Base-by-base conservation (phyloP, 352 stramenopile genomes). In the Saprolegnia diclina region DNA sequence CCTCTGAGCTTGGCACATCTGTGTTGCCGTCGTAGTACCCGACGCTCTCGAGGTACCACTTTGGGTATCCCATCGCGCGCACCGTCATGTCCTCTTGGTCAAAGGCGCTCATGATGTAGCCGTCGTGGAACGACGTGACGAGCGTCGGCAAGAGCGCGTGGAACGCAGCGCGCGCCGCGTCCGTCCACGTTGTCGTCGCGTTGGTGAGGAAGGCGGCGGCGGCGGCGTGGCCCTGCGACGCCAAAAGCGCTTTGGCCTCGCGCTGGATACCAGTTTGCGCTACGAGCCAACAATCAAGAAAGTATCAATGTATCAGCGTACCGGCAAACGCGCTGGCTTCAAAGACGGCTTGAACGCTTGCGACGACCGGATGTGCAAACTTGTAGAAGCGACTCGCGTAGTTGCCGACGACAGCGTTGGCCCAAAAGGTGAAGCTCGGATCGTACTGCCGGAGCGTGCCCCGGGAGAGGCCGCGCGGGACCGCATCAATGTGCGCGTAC, bases 101-200 rank as follows among this genome's bases (percentile, higher is more conserved):
- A 40, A 71, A 71, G 65, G 65, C 52, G 21, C 21, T 24, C 32
- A 71, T 65, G 29, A 65, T 56, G 18, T 32, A 65, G 35, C 65
- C 65, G 21, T 71, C 65, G 56, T 71, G 65, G 56, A 64, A 71
- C 24, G 24, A 22, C 7, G 65, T 71, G 16, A 71, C 65, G 24
- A 71, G 18, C 6, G 46, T 44, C 19, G 32, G 26, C 19, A 71
- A 71, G 11, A 71, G 44, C 14, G 52, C 45, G 22, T 42, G 11
- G 22, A 71, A 66, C 42, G 65, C 65, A 3, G 21, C 35, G 32
- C 46, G 52, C 11, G 52, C 65, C 3, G 40, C 14, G 10, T 18
- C 56, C 7, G 54, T 40, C 19, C 55, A 71, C 21, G 18, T 59
- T 16, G 55, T 37, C 9, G 38, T 71, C 16, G 14, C 5, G 5